Evolutionary conservation across 345 rosid species (phyloP), one percentile per base, ranked within the genome.

Genomic region (Citrus maxima): DNA sequence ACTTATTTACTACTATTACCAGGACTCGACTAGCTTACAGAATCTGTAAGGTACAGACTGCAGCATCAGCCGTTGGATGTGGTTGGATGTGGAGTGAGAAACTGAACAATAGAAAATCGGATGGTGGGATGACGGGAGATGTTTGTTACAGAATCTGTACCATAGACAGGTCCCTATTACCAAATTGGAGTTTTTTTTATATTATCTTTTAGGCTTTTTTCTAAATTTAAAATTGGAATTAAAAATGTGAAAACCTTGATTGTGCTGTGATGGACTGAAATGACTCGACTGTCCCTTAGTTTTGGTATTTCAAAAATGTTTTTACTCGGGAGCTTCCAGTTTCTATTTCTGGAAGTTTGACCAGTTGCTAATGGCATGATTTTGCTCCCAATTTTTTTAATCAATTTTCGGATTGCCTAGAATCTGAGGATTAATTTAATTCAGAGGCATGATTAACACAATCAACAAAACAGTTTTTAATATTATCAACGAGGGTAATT

Each of bases 281-380:
- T 79, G 81, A 83, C 83, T 21, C 18, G 25, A 1, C 54, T 51
- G 83, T 46, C 81, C 86, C 60, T 77, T 16, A 24, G 16, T 21
- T 63, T 46, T 22, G 21, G 58, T 51, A 62, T 38, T 80, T 35
- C 46, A 51, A 82, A 71, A 77, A 59, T 70, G 73, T 70, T 46
- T 46, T 35, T 34, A 22, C 61, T 76, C 46, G 63, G n/a, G n/a
- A 46, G 51, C 40, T 59, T 19, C 19, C 24, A 32, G 14, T 30
- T 42, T 21, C 37, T 38, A 55, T 30, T 42, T 21, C 37, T 38
- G 10, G 68, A 72, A 66, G 32, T 49, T 51, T 61, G 25, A 65
- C 49, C 54, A 22, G 10, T 34, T 10, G 77, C 24, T 40, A 14
- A 25, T 55, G 18, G 60, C 77, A 62, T 27, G 66, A 7, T 59